Base-by-base conservation (phyloP, 805 yeast species). In the Lipomyces sp. region DNA sequence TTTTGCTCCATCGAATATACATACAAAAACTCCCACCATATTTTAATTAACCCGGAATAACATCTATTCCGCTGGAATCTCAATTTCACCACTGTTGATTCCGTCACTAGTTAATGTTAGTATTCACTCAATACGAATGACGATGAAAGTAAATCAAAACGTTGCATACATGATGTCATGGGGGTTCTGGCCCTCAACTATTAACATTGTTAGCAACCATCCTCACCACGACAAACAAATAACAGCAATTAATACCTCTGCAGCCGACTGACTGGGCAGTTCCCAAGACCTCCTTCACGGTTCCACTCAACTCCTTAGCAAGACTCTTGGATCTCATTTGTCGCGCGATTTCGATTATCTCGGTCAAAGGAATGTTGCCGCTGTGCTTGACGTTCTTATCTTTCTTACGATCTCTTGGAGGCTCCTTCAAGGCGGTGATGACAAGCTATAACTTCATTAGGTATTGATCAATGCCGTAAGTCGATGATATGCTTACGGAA, bases 361-460 rank as follows among this genome's bases (percentile, higher is more conserved):
- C 97, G 79, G 92, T 96, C 79, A 95, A 87, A 79, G 97, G 92
- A 80, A 95, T 87, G 94, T 94, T 95, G 87, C 99, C 99, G 82
- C 88, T 88, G 91, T 95, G 99, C 88, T 93, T 92, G 84, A 95
- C 90, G 87, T 95, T 94, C 95, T 95, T 95, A 82, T 95, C 98
- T 96, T 95, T 95, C 96, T 95, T 95, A 87, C 97, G 90, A 89
- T 95, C 99, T 90, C 99, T 94, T 81, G 97, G 97, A 77, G 99
- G 92, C 88, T 95, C 99, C 88, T 95, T 95, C 81, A 95, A 88
- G 77, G 99, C 99, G 82, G 97, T 92, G 84, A 95, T 95, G 82
- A 95, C 97, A 79, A 95, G 88, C 59, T 42, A 39, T 42, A 42
- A 10, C 18, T 10, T 6, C 24, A 42, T 42, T 42, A 42, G 48